Base-by-base conservation (phyloP, 202 grass and related monocot species). In the Carex arenaria region DNA sequence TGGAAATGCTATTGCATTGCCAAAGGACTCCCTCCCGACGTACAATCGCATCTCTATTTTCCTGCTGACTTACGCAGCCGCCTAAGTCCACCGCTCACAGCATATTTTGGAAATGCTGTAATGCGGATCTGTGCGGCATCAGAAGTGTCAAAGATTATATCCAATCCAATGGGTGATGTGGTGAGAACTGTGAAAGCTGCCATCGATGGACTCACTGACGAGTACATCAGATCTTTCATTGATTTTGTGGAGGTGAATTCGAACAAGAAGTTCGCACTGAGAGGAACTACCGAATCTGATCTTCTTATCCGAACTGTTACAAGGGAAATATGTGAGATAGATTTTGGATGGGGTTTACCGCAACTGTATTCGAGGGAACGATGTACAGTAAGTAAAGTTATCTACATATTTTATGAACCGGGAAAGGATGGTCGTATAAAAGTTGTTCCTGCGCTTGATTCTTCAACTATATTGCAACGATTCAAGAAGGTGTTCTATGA, bases 331-430 rank as follows among this genome's bases (percentile, higher is more conserved):
- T 76, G 40, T 28, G 86, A 78, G 15, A 36, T 76, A 2, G 54
- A 87, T 61, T 87, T 87, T 64, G 81, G 86, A 42, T 87, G 86
- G 71, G 86, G 86, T 7, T 23, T 49, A 26, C 54, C 68, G 54
- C 23, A 28, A 5, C 17, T 62, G 38, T 8, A 10, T 64, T 18
- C 34, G 4, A 15, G 36, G 43, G 43, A 45, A 45, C 43, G 43
- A 45, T 45, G 1, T 45, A 10, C 1, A 45, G 43, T 10, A 45
- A 10, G 9, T 45, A 45, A 5, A 10, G 43, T 45, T 45, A 45
- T 45, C 1, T 45, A 45, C 43, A 45, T 45, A 45, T 2, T 45
- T 0, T 2, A 45, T 45, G 43, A 45, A 45, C 43, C 9, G 8
- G 43, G 8, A 45, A 45, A 45, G 9, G 43, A 45, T 45, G 43